Percentiles rank a stretch among this genome's conserved stretches.
Conservation (phyloP, 2,329 filamentous ascomycete species). For the Cladophialophora immunda region DNA sequence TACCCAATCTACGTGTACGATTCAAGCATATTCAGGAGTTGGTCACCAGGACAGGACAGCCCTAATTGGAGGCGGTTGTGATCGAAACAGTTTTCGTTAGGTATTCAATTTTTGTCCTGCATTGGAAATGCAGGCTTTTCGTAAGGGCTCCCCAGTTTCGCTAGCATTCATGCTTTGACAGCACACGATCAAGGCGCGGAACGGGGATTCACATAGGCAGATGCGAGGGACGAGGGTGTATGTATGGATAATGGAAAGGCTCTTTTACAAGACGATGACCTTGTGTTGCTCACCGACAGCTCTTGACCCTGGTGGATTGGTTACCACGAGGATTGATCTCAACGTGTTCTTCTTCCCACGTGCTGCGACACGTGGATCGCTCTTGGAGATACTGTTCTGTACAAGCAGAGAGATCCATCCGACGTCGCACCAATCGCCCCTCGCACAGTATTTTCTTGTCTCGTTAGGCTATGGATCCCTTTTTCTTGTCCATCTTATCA, state of each 20-base stretch:
- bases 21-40: neutral
- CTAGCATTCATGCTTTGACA: neutral
- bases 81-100: neutral
- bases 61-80: slow-evolving; percentile 4
- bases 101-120: neutral
- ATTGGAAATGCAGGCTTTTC: neutral
- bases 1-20: neutral
- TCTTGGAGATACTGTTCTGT: neutral
- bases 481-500: slow-evolving; percentile 7
- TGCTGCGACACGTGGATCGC: slow-evolving; percentile 3
- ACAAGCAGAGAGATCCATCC: neutral
- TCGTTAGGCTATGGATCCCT: neutral
- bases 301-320: neutral
- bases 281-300: neutral
- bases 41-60: neutral
- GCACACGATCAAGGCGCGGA: neutral
- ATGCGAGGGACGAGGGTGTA: neutral
- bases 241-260: neutral
- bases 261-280: neutral
- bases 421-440: neutral
- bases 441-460: neutral
- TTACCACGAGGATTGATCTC: neutral
- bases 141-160: neutral
- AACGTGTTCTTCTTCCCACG: slow-evolving; percentile 5
- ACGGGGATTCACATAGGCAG: neutral